A percentile compares a stretch with the other conserved stretches of the same genome.
Conservation (phyloP, 371 early-diverging fungal species). For the Lichtheimia hyalospora region DNA sequence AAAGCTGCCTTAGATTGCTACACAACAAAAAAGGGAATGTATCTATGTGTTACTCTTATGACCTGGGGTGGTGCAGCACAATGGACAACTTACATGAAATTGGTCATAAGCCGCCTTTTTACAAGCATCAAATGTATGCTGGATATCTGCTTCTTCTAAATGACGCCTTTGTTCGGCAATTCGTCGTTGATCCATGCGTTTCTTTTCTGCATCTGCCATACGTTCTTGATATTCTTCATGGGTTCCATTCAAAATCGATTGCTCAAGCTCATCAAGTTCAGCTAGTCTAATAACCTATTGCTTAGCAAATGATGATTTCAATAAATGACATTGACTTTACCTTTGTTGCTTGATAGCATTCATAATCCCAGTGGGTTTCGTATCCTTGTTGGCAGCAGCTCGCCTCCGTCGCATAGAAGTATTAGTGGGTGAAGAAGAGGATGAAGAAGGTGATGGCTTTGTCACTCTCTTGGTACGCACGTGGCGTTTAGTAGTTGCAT, state of each 20-base stretch:
- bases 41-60: constrained; percentile 1
- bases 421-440: background rate
- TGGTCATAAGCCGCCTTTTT: constrained; percentile 23
- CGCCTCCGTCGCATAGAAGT: constrained; percentile 6
- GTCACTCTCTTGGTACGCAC: constrained; percentile 6
- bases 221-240: constrained; percentile 19
- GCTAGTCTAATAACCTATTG: constrained; percentile 10
- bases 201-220: constrained; percentile 12
- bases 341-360: constrained; percentile 8
- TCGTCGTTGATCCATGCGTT: constrained; percentile 10
- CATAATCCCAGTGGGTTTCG: constrained; percentile 6
- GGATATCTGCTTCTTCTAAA: constrained; percentile 15
- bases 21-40: constrained; percentile 4
- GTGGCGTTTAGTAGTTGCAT: background rate
- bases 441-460: constrained; percentile 4
- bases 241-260: constrained; percentile 14
- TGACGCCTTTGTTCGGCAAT: constrained; percentile 10
- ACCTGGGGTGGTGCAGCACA: constrained; percentile 1
- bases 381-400: constrained; percentile 7
- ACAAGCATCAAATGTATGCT: constrained; percentile 14
- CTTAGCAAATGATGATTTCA: background rate
- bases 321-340: background rate
- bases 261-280: constrained; percentile 19
- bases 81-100: constrained; percentile 17
- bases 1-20: constrained; percentile 17